Evolutionary conservation across 192 early-diverging fungal genomes (phyloP).

Genomic region (Podila clonocystis): DNA sequence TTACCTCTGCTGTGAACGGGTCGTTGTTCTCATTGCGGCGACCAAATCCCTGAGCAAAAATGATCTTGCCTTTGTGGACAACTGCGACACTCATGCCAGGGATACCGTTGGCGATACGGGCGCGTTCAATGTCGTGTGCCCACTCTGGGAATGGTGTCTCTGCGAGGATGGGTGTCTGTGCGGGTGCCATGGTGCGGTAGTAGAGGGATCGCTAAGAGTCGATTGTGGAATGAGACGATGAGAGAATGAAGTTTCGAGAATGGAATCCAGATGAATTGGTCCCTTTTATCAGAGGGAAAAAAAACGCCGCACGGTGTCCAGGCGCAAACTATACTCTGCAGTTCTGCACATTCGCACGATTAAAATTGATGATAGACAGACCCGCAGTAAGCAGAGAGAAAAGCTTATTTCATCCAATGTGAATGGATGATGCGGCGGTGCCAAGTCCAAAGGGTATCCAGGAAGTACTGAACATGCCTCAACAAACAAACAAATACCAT

Average conservation of each 20-base stretch:
- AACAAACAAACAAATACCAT: too few species aligned
- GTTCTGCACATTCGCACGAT: too few species aligned
- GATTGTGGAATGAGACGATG: neutral
- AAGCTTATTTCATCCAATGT: too few species aligned
- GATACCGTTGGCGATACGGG: conserved; percentile 10
- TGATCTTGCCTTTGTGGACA: conserved; percentile 23
- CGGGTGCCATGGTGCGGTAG: neutral
- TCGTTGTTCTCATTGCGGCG: conserved; percentile 14
- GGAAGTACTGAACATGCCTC: too few species aligned
- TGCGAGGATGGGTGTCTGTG: neutral
- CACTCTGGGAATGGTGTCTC: neutral
- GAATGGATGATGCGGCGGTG: too few species aligned
- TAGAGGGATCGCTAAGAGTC: neutral
- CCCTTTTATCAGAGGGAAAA: too few species aligned
- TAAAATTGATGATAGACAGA: too few species aligned
- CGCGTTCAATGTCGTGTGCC: neutral
- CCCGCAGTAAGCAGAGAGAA: too few species aligned
- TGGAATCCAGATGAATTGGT: too few species aligned
- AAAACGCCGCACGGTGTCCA: too few species aligned
- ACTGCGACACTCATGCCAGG: conserved; percentile 35
- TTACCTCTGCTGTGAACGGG: conserved; percentile 28
- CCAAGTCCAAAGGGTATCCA: too few species aligned
- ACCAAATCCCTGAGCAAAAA: conserved; percentile 35
- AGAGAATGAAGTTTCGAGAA: neutral
- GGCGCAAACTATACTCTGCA: too few species aligned